Percentiles rank a stretch among this genome's conserved stretches.
These are phyloP conservation scores for Scheffersomyces cryptocercus DNA, from an alignment of 1,139 yeast genomes.

Conservation along the genomic window DNA sequence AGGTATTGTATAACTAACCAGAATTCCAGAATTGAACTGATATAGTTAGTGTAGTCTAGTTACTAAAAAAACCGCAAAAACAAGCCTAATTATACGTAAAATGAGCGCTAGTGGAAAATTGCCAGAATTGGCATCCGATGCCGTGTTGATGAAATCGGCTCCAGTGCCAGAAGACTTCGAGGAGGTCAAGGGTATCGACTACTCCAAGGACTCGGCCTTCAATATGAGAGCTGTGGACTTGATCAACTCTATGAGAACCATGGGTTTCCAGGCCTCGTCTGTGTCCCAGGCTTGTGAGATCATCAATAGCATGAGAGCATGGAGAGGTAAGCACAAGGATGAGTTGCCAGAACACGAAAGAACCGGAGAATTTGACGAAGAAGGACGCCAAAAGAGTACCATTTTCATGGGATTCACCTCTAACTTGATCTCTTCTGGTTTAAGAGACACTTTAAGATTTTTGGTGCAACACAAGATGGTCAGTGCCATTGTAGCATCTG, in stretches of 20 bases:
- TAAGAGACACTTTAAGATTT: constrained; percentile 85
- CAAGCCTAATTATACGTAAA: background rate
- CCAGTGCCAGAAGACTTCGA: constrained; percentile 82
- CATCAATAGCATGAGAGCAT: constrained; percentile 83
- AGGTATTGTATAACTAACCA: too few relatives aligned
- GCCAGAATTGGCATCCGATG: constrained; percentile 77
- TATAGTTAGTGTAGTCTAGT: too few relatives aligned
- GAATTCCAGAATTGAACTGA: too few relatives aligned
- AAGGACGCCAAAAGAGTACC: constrained; percentile 83
- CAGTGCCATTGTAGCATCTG: constrained; percentile 90
- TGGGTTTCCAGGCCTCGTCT: constrained; percentile 98
- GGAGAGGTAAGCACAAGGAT: constrained; percentile 80
- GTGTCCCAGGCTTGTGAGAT: constrained; percentile 87
- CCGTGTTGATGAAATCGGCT: constrained; percentile 82
- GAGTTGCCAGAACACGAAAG: constrained; percentile 67
- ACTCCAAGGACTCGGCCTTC: constrained; percentile 64
- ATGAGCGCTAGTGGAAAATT: constrained; percentile 14
- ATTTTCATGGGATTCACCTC: constrained; percentile 96
- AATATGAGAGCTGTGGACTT: constrained; percentile 79
- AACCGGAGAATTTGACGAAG: constrained; percentile 76
- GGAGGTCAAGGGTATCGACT: constrained; percentile 85
- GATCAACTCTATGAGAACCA: constrained; percentile 77
- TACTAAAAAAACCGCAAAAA: too few relatives aligned
- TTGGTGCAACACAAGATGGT: constrained; percentile 93
- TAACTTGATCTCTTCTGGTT: constrained; percentile 92